Evolutionary conservation across 2,329 filamentous ascomycete species (phyloP).

Genomic region (Pyrenophora tritici-repentis): DNA sequence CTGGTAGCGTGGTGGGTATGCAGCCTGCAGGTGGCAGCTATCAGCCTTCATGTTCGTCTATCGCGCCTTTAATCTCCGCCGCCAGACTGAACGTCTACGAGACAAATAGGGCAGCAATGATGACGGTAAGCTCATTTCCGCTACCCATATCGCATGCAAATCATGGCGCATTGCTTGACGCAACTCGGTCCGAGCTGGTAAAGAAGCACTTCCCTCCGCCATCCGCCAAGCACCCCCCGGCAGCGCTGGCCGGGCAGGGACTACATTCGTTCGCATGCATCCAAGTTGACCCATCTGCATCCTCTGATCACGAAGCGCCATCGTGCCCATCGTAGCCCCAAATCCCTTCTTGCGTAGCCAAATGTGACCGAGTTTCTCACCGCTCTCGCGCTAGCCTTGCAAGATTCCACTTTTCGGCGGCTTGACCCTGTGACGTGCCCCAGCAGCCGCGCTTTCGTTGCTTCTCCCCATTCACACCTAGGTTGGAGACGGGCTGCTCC

Average conservation of each 20-base stretch:
- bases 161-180: constrained; percentile 15
- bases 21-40: no score
- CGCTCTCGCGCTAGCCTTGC: constrained; percentile 31
- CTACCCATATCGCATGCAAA: constrained; percentile 1
- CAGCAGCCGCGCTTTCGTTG: constrained; percentile 30
- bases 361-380: constrained; percentile 44
- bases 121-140: no score
- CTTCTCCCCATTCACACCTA: constrained; percentile 28
- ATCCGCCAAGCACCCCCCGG: constrained; percentile 4
- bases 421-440: constrained; percentile 42
- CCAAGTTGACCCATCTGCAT: constrained; percentile 16
- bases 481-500: constrained; percentile 48
- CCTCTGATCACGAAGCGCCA: constrained; percentile 36
- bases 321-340: constrained; percentile 21
- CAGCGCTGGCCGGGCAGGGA: constrained; percentile 18
- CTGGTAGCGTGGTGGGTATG: no score
- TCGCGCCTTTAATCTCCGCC: no score
- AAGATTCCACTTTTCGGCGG: constrained; percentile 24
- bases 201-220: constrained; percentile 2
- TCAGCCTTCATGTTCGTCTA: no score
- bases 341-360: constrained; percentile 28
- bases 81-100: no score
- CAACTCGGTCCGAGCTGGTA: constrained; percentile 12
- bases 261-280: constrained; percentile 22
- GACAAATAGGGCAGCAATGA: no score